These are phyloP conservation scores for Didymella segeticola DNA, from an alignment of 2,329 filamentous ascomycete species.

Conservation along the genomic window DNA sequence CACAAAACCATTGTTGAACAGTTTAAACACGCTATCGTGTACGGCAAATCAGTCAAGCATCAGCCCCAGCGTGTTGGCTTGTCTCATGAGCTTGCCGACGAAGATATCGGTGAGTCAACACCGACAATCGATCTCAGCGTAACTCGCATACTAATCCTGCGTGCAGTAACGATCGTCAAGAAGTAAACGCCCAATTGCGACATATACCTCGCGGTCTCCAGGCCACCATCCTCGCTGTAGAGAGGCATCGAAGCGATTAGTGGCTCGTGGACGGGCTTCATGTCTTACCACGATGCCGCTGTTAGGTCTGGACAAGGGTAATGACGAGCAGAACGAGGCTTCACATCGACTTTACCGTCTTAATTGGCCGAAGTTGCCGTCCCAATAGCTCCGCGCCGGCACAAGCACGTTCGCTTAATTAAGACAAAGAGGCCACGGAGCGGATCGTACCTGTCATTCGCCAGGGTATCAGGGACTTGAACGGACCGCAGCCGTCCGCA, in stretches of 20 bases:
- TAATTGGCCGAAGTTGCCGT: conserved; percentile 42
- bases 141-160: conserved; percentile 29
- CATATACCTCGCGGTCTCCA: conserved; percentile 25
- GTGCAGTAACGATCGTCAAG: conserved; percentile 53
- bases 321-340: conserved; percentile 40
- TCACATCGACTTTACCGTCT: conserved; percentile 34
- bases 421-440: conserved; percentile 41
- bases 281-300: conserved; percentile 43
- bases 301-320: conserved; percentile 37
- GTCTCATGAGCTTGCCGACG: conserved; percentile 88
- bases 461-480: conserved; percentile 33
- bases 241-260: conserved; percentile 34
- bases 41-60: conserved; percentile 97
- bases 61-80: conserved; percentile 96
- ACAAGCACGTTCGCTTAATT: conserved; percentile 42
- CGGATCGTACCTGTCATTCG: conserved; percentile 45
- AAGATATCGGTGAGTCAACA: conserved; percentile 83
- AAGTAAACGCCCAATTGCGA: conserved; percentile 40
- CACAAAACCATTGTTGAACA: conserved; percentile 95
- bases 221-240: conserved; percentile 27
- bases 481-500: conserved; percentile 40
- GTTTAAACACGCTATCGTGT: conserved; percentile 94
- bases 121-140: not conserved
- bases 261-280: conserved; percentile 38
- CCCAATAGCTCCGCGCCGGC: conserved; percentile 42